A percentile compares a stretch with the other conserved stretches of the same genome.
Evolutionary conservation across 2,329 filamentous ascomycete genomes (phyloP).

Genomic region (Epichloe coenophiala): DNA sequence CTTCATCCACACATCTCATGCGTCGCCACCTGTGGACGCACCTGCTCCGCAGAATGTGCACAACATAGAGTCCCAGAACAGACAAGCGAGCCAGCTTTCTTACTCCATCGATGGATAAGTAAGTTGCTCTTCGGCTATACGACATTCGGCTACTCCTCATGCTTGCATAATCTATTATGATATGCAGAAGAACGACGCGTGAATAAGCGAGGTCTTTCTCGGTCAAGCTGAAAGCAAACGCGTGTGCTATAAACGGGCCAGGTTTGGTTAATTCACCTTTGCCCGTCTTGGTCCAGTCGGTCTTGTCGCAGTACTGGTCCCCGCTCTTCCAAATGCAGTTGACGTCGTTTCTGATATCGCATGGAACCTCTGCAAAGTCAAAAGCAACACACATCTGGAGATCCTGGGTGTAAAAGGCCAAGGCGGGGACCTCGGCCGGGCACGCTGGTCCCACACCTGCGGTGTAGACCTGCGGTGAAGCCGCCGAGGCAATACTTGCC

Average conservation of each 20-base stretch:
- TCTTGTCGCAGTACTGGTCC: slow-evolving; percentile 6
- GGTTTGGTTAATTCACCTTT: background rate
- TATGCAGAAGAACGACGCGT: too few species aligned
- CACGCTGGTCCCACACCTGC: too few species aligned
- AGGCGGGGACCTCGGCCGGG: too few species aligned
- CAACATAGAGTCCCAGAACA: background rate
- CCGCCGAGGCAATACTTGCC: slow-evolving; percentile 10
- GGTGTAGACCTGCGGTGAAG: slow-evolving; percentile 1
- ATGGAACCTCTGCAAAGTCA: slow-evolving; percentile 9
- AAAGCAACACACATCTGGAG: slow-evolving; percentile 8
- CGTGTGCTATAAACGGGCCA: too few species aligned
- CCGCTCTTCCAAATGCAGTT: slow-evolving; percentile 10
- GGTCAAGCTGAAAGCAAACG: too few species aligned
- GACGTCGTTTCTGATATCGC: slow-evolving; percentile 6
- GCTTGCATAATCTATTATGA: background rate
- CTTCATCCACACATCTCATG: too few species aligned
- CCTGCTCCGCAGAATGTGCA: background rate
- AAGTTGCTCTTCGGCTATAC: background rate
- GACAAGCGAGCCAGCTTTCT: background rate
- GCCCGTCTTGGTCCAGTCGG: slow-evolving; percentile 3
- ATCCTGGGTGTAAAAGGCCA: slow-evolving; percentile 9
- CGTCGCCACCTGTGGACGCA: too few species aligned
- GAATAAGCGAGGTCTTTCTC: background rate
- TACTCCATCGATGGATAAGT: background rate
- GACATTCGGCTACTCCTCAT: background rate